phyloP scores from a whole-genome alignment of 768 basidiomycete genomes.

The Lactarius hatsudake region DNA sequence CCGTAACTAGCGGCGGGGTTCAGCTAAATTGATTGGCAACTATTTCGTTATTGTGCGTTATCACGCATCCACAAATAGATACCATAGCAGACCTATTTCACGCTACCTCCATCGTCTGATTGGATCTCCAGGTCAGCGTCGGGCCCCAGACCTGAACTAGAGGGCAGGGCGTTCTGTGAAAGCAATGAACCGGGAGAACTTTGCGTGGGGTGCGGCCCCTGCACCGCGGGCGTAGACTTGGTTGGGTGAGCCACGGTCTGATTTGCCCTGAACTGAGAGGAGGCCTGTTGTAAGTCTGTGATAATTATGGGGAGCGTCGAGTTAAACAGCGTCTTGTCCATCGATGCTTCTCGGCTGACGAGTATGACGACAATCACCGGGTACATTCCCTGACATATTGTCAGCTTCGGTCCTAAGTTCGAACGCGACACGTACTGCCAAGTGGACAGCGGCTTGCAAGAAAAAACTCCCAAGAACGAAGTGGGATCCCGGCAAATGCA shows the following conservation, averaged over 20 bases:
- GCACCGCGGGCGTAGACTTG: not conserved
- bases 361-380: not conserved
- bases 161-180: not conserved
- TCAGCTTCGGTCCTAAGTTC: not conserved
- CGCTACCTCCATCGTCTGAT: too few species aligned
- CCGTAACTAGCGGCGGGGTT: not conserved
- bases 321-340: conserved; percentile 1
- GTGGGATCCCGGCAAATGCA: not conserved
- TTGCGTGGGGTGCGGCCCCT: not conserved
- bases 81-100: not conserved
- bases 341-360: not conserved
- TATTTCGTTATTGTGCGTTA: too few species aligned
- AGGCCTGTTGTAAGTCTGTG: too few species aligned
- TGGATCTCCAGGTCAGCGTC: not conserved
- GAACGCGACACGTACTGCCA: not conserved
- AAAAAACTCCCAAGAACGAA: not conserved
- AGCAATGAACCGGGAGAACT: not conserved
- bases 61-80: not conserved
- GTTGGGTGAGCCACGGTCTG: not conserved
- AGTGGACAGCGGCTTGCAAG: not conserved
- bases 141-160: not conserved
- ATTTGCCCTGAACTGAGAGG: not conserved
- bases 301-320: not conserved
- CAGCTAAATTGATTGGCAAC: not conserved
- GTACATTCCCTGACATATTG: not conserved